A percentile compares a stretch with the other conserved stretches of the same genome.
phyloP scores from a whole-genome alignment of 108 stramenopile species.

The Parietichytrium sp. region DNA sequence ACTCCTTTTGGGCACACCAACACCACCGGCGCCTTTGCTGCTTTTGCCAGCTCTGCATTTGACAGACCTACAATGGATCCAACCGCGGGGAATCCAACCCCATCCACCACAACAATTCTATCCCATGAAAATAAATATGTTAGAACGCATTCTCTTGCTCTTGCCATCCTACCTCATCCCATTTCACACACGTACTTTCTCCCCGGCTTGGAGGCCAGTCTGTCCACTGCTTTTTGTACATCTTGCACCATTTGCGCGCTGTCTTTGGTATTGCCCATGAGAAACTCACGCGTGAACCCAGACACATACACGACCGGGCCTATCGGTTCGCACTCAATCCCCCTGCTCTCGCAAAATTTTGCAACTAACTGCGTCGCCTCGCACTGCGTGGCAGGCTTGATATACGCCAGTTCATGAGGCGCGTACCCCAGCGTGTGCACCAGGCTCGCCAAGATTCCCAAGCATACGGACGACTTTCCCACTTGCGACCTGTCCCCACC shows the following conservation, averaged over 20 bases:
- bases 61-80: conserved; percentile 90
- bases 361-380: conserved; percentile 83
- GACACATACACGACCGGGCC: conserved; percentile 93
- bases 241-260: conserved; percentile 69
- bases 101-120: conserved; percentile 83
- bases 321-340: conserved; percentile 75
- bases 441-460: conserved; percentile 71
- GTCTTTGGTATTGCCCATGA: conserved; percentile 76
- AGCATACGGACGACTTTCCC: conserved; percentile 87
- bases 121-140: no score
- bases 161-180: no score
- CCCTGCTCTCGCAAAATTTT: conserved; percentile 73
- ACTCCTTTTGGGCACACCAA: conserved; percentile 70
- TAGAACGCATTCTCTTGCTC: conserved; percentile 43
- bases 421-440: conserved; percentile 59
- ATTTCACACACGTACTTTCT: no score
- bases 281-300: conserved; percentile 90
- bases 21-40: conserved; percentile 72
- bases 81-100: conserved; percentile 94
- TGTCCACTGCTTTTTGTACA: conserved; percentile 72
- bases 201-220: conserved; percentile 56
- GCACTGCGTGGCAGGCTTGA: conserved; percentile 95
- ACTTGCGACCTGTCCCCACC: conserved; percentile 83
- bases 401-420: conserved; percentile 79
- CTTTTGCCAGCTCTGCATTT: conserved; percentile 79